A percentile compares a stretch with the other conserved stretches of the same genome.
These are phyloP conservation scores for Plasmodium vinckei DNA, from an alignment of 169 alveolate genomes.

Conservation along the genomic window DNA sequence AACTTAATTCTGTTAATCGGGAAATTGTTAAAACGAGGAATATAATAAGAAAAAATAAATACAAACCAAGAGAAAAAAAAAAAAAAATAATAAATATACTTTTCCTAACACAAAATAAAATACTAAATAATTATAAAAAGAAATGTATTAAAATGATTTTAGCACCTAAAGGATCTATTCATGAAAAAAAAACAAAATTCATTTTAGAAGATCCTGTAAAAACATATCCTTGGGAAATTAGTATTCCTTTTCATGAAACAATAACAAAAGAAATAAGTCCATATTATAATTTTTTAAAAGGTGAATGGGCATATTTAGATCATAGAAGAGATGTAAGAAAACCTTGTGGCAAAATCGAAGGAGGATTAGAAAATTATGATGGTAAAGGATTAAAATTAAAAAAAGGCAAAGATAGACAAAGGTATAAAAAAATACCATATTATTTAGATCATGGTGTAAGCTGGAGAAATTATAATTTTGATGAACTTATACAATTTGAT, in stretches of 20 bases:
- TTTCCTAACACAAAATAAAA: background rate
- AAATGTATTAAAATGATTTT: slow-evolving; percentile 32
- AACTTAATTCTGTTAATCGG: too few species aligned
- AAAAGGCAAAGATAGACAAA: slow-evolving; percentile 83
- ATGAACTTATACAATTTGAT: slow-evolving; percentile 79
- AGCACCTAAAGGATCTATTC: slow-evolving; percentile 76
- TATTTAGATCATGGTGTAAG: slow-evolving; percentile 82
- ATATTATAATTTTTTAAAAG: slow-evolving; percentile 79
- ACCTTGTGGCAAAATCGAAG: slow-evolving; percentile 85
- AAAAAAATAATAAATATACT: background rate
- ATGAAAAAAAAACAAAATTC: slow-evolving; percentile 62
- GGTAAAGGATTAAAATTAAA: slow-evolving; percentile 84
- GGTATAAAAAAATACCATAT: slow-evolving; percentile 82
- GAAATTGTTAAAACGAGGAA: too few species aligned
- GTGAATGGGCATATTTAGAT: slow-evolving; percentile 86
- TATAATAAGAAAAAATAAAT: too few species aligned
- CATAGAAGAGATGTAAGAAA: slow-evolving; percentile 80
- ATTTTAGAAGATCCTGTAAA: slow-evolving; percentile 35
- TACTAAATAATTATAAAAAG: background rate
- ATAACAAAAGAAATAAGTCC: slow-evolving; percentile 74
- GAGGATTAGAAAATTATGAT: slow-evolving; percentile 84
- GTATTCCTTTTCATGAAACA: slow-evolving; percentile 78
- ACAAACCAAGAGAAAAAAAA: background rate
- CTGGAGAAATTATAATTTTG: slow-evolving; percentile 79
- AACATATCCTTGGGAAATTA: slow-evolving; percentile 82